Evolutionary conservation across 306 rosid species (phyloP), one percentile per base, ranked within the genome.

Genomic region (Cicer yamashitae): DNA sequence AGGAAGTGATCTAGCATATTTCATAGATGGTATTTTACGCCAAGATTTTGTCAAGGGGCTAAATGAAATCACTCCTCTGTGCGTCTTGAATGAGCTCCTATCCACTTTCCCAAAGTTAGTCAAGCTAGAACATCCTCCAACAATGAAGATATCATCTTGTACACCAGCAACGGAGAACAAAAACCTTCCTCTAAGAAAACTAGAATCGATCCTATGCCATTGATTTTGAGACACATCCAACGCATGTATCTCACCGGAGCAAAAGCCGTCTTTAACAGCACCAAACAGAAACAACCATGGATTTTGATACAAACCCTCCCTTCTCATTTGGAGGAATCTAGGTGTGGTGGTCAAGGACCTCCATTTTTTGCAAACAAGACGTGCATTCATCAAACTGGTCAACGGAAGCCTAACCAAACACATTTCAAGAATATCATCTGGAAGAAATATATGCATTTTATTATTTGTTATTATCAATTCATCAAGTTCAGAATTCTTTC

Each of bases 81-180:
- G 99, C 5, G 97, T 96, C 88, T 89, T 96, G 88, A 87, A 92
- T 4, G 98, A 85, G 87, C 96, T 92, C 86, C 88, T 89, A 81
- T 96, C 99, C 83, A 96, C 70, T 85, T 53, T 96, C 56, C 99
- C 99, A 74, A 86, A 89, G 89, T 84, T 90, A 41, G 87, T 75
- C 92, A 96, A 74, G 89, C 99, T 96, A 70, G 99, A 90, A 83
- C 97, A 96, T 67, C 99, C 99, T 80, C 99, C 99, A 81, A 90
- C 90, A 54, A 90, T 56, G 82, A 86, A 90, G 77, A 96, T 83
- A 70, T 96, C 97, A 80, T 96, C 99, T 79, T 73, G 99, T 54
- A 85, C 65, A 73, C 92, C 85, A 50, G 96, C 87, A 73, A 92
- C 88, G 3, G 98, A 89, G 82, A 92, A 96, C 92, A 92, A 81